These are phyloP conservation scores for Diutina sp. DNA, from an alignment of 1,139 yeast genomes.

Conservation along the genomic window DNA sequence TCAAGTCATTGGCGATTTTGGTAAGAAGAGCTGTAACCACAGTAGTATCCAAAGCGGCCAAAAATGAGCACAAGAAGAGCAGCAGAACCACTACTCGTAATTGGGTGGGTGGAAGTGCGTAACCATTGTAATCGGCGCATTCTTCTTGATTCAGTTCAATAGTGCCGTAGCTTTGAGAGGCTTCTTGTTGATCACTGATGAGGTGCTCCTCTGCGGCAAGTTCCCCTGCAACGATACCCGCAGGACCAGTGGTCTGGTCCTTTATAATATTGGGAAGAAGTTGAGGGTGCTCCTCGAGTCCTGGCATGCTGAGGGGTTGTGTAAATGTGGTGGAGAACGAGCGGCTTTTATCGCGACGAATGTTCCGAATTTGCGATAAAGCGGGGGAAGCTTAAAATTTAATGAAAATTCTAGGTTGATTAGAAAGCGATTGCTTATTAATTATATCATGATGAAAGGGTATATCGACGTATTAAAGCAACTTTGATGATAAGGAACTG, in stretches of 20 bases:
- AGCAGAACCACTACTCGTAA: constrained; percentile 20
- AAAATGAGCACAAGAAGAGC: constrained; percentile 24
- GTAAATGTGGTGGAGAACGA: not conserved
- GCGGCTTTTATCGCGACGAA: not conserved
- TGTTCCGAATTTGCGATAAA: not conserved
- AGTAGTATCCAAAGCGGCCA: constrained; percentile 33
- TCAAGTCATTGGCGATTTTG: constrained; percentile 29
- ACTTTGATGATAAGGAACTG: not conserved
- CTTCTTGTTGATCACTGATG: constrained; percentile 5
- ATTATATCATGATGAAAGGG: too few species aligned
- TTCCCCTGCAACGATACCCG: constrained; percentile 39
- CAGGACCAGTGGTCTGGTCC: constrained; percentile 27
- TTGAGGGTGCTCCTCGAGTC: not conserved
- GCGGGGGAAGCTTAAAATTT: not conserved
- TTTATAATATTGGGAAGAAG: constrained; percentile 16
- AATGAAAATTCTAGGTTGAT: too few species aligned
- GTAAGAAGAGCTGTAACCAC: constrained; percentile 32
- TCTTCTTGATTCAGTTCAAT: not conserved
- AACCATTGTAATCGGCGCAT: constrained; percentile 11
- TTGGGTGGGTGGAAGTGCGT: constrained; percentile 21
- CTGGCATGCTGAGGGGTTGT: not conserved
- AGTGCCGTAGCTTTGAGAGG: constrained; percentile 5
- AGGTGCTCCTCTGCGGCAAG: constrained; percentile 28
- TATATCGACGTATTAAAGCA: not conserved
- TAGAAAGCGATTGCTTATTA: too few species aligned